These are phyloP conservation scores for Petunia axillaris DNA, from an alignment of 257 asterid species.

Conservation along the genomic window DNA sequence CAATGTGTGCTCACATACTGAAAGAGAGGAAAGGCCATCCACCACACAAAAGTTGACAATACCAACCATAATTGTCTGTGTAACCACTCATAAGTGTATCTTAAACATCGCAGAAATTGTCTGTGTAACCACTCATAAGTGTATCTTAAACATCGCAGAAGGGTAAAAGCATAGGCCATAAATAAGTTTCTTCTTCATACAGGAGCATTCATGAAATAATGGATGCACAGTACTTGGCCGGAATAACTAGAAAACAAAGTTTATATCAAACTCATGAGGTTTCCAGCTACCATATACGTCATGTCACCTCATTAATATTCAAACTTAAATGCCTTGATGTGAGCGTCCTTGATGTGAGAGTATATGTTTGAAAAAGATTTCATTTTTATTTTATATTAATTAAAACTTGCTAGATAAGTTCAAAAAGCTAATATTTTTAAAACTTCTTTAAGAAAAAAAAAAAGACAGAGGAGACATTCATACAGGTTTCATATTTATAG, in stretches of 20 bases:
- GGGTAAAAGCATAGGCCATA: background rate
- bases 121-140: background rate
- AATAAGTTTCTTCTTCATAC: slow-evolving; percentile 16
- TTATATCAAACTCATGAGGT: slow-evolving; percentile 17
- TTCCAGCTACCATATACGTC: background rate
- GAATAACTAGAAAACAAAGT: slow-evolving; percentile 20
- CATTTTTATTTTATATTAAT: slow-evolving; percentile 1
- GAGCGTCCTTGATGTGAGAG: background rate
- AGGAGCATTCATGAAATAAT: slow-evolving; percentile 6
- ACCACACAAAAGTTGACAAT: background rate
- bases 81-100: background rate
- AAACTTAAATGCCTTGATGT: slow-evolving; percentile 2
- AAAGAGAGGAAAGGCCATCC: background rate
- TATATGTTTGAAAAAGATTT: background rate
- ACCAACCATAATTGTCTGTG: slow-evolving; percentile 11
- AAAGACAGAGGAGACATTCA: background rate
- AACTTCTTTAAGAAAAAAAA: background rate
- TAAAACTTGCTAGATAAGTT: background rate
- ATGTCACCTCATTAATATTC: slow-evolving; percentile 11
- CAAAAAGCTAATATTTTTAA: background rate
- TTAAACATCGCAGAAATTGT: background rate
- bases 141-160: background rate
- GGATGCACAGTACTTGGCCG: background rate
- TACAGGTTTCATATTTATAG: slow-evolving; percentile 1
- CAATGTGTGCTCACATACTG: background rate